Evolutionary conservation across 495 filamentous ascomycete species (phyloP).

Genomic region (Penicillium robsamsonii): DNA sequence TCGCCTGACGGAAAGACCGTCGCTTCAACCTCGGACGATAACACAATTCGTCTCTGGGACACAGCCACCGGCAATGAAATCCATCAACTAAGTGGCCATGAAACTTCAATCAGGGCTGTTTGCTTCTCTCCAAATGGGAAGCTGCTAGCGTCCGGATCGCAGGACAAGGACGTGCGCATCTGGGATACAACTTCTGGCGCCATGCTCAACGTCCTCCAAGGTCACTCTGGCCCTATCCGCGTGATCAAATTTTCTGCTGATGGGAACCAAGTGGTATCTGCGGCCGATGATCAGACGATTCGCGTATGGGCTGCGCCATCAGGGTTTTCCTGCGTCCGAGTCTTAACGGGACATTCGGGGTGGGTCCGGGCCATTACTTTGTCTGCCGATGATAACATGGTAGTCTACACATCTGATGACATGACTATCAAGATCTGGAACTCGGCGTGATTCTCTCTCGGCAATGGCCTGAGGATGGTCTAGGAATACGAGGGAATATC

Average conservation of each 20-base stretch:
- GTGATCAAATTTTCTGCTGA: slow-evolving; percentile 2
- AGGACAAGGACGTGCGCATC: slow-evolving; percentile 18
- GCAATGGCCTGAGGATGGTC: background rate
- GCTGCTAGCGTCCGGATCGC: slow-evolving; percentile 15
- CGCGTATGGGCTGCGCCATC: slow-evolving; percentile 4
- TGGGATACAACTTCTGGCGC: slow-evolving; percentile 19
- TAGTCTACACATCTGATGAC: slow-evolving; percentile 10
- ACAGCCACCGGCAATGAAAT: slow-evolving; percentile 10
- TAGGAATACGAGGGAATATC: background rate
- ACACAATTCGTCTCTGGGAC: slow-evolving; percentile 20
- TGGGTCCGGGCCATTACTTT: slow-evolving; percentile 10
- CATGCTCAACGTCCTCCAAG: background rate
- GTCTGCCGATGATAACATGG: background rate
- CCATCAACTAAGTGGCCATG: background rate
- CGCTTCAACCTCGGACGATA: slow-evolving; percentile 17
- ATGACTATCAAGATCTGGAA: slow-evolving; percentile 14
- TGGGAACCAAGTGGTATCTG: slow-evolving; percentile 3
- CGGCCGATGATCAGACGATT: slow-evolving; percentile 10
- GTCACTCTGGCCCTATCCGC: slow-evolving; percentile 9
- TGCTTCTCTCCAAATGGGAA: slow-evolving; percentile 18
- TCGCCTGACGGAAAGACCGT: slow-evolving; percentile 20
- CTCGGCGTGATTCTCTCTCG: slow-evolving; percentile 1
- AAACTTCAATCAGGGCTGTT: slow-evolving; percentile 4
- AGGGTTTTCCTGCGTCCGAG: background rate
- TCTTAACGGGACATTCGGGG: slow-evolving; percentile 9